Evolutionary conservation across 176 grass and related monocot genomes (phyloP).

Genomic region (Eremochloa ophiuroides): DNA sequence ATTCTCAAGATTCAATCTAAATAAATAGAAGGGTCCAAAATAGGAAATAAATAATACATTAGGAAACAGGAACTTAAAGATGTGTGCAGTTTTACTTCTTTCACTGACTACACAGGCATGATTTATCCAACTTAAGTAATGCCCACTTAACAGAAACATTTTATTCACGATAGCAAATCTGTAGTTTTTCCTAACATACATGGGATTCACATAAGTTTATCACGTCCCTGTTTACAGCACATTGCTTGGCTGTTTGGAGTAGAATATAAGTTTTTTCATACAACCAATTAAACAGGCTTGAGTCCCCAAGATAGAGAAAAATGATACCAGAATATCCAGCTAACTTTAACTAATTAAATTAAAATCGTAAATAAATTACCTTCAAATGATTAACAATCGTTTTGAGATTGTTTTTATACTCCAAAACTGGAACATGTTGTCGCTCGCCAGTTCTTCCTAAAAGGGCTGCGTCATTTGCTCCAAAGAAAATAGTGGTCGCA

Average conservation of each 20-base stretch:
- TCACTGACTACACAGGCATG: background rate
- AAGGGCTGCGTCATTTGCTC: slow-evolving; percentile 79
- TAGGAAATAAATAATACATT: background rate
- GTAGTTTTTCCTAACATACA: background rate
- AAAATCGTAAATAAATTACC: slow-evolving; percentile 30
- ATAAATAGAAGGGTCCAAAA: background rate
- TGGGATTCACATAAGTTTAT: background rate
- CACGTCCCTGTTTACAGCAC: background rate
- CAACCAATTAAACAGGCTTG: background rate
- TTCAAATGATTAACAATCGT: slow-evolving; percentile 69
- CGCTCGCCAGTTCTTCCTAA: slow-evolving; percentile 48
- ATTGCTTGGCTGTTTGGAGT: background rate
- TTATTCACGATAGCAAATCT: background rate
- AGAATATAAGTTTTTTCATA: background rate
- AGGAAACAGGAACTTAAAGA: background rate
- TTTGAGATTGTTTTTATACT: slow-evolving; percentile 74
- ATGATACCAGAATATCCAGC: background rate
- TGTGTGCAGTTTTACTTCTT: background rate
- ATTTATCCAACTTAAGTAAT: background rate
- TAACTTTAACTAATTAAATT: background rate
- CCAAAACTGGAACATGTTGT: slow-evolving; percentile 66
- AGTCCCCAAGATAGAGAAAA: background rate
- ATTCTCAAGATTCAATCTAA: background rate
- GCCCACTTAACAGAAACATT: background rate
- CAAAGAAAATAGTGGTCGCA: slow-evolving; percentile 75